Evolutionary conservation across 768 basidiomycete genomes (phyloP).

Genomic region (Postia placenta): DNA sequence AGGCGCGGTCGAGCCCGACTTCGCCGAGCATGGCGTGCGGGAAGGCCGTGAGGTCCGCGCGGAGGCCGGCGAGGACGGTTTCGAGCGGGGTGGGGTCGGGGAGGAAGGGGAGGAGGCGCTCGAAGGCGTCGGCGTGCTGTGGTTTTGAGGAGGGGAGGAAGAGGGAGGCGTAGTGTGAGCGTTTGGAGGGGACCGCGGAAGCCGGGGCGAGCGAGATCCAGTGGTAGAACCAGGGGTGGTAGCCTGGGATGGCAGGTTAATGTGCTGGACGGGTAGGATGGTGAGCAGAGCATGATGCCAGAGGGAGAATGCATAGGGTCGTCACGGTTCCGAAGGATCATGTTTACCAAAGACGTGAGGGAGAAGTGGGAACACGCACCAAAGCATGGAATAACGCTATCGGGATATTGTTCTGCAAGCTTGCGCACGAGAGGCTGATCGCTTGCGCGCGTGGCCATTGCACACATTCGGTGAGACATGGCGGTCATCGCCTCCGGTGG

Average conservation of each 20-base stretch:
- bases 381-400: conserved; percentile 80
- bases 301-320: neutral
- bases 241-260: conserved; percentile 40
- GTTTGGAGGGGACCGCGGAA: conserved; percentile 38
- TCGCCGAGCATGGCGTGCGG: conserved; percentile 85
- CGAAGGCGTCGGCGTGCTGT: conserved; percentile 37
- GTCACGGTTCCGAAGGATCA: neutral
- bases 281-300: too few species aligned
- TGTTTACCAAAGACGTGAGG: conserved; percentile 3
- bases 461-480: conserved; percentile 65
- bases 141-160: conserved; percentile 39
- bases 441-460: conserved; percentile 65
- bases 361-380: conserved; percentile 39
- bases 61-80: conserved; percentile 55
- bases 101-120: conserved; percentile 52
- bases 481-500: conserved; percentile 41
- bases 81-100: conserved; percentile 66
- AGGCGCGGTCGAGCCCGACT: conserved; percentile 82
- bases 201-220: conserved; percentile 48
- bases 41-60: conserved; percentile 50
- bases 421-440: conserved; percentile 72
- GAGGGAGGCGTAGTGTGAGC: conserved; percentile 68
- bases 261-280: neutral
- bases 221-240: conserved; percentile 94
- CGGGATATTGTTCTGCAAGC: conserved; percentile 54